Conservation (phyloP, 176 grass and related monocot species). For the Ananas comosus region DNA sequence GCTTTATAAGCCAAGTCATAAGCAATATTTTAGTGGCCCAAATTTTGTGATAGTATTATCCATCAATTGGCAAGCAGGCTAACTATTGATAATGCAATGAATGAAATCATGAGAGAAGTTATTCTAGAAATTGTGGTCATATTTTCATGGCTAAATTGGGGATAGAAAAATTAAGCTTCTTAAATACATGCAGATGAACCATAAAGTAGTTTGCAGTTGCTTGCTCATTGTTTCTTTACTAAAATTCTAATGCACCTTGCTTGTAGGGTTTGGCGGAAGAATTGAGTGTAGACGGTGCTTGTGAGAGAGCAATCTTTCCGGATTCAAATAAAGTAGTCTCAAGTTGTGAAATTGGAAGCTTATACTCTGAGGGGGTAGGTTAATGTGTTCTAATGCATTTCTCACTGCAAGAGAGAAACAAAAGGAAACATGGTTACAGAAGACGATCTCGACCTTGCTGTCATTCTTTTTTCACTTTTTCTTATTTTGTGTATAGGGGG, state of each 20-base stretch:
- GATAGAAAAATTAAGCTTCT: no score
- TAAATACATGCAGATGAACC: no score
- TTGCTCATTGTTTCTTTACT: background rate
- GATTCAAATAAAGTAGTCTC: conserved; percentile 68
- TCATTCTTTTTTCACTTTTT: conserved; percentile 9
- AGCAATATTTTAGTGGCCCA: no score
- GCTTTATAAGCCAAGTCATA: no score
- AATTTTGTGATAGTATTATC: no score
- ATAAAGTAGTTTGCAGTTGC: no score
- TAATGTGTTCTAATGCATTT: background rate
- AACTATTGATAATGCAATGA: no score
- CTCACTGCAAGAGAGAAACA: background rate
- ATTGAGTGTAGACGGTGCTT: conserved; percentile 69
- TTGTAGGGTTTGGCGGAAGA: conserved; percentile 60
- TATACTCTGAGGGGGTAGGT: conserved; percentile 68
- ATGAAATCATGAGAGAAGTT: no score
- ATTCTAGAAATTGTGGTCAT: no score
- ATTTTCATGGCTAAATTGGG: no score
- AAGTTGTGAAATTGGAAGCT: conserved; percentile 71
- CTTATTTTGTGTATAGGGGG: conserved; percentile 28
- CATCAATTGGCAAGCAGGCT: no score
- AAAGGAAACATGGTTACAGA: background rate
- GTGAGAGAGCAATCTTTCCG: conserved; percentile 76
- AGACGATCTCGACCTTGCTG: background rate
- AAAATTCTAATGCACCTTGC: conserved; percentile 2